Percentiles rank a stretch among this genome's conserved stretches.
phyloP scores from a whole-genome alignment of 495 filamentous ascomycete genomes.

The Penicillium manginii region DNA sequence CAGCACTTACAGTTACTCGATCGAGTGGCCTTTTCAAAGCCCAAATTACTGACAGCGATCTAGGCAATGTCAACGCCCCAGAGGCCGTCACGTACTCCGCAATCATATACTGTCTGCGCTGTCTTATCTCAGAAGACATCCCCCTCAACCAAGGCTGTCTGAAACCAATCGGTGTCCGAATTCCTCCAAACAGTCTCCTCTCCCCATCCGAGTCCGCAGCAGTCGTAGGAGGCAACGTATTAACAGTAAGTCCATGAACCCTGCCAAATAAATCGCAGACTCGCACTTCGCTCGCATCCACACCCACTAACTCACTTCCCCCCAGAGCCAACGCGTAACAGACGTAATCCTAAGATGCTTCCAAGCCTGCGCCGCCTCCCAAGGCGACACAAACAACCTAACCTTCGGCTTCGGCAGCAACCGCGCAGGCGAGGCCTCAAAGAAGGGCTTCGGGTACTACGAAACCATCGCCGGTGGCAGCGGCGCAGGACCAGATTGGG shows the following conservation, averaged over 20 bases:
- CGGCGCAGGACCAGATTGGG: slow-evolving; percentile 81
- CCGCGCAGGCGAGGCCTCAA: slow-evolving; percentile 24
- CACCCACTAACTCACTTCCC: background rate
- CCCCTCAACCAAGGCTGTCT: slow-evolving; percentile 95
- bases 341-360: slow-evolving; percentile 90
- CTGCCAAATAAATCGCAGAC: background rate
- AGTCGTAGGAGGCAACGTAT: slow-evolving; percentile 87
- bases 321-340: slow-evolving; percentile 70
- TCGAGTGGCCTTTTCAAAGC: background rate
- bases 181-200: slow-evolving; percentile 78
- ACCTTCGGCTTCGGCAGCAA: slow-evolving; percentile 49
- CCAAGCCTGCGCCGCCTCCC: slow-evolving; percentile 80
- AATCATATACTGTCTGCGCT: slow-evolving; percentile 91
- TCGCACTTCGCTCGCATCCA: too few relatives aligned
- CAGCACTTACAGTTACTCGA: background rate
- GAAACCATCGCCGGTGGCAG: slow-evolving; percentile 90
- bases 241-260: slow-evolving; percentile 52
- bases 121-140: slow-evolving; percentile 87
- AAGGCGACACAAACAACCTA: slow-evolving; percentile 84
- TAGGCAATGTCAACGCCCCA: slow-evolving; percentile 90
- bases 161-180: slow-evolving; percentile 77
- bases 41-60: slow-evolving; percentile 6
- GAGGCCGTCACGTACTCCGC: slow-evolving; percentile 88
- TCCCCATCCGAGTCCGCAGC: slow-evolving; percentile 78
- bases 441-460: slow-evolving; percentile 83